Conservation (phyloP, 108 stramenopile species). For the Asterionellopsis glacialis region DNA sequence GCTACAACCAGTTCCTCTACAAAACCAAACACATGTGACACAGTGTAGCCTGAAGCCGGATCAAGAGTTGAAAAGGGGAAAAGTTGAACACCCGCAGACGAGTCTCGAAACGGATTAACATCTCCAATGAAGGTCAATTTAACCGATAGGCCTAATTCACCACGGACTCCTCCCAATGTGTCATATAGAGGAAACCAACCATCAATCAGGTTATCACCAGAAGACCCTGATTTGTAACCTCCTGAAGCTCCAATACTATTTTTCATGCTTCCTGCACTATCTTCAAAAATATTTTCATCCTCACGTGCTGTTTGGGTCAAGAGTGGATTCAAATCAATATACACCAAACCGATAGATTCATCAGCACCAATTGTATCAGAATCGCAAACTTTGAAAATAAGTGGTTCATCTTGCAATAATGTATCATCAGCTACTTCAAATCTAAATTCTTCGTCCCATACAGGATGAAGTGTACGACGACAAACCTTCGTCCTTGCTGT, state of each 20-base stretch:
- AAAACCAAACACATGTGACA: constrained; percentile 87
- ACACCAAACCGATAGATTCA: constrained; percentile 85
- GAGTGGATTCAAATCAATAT: constrained; percentile 94
- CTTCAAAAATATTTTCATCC: constrained; percentile 22
- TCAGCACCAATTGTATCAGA: constrained; percentile 28
- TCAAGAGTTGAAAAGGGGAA: constrained; percentile 90
- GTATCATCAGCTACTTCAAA: constrained; percentile 96
- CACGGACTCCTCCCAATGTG: constrained; percentile 88
- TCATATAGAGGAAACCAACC: constrained; percentile 97
- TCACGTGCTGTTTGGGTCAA: constrained; percentile 73
- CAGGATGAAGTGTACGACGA: constrained; percentile 71
- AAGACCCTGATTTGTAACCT: constrained; percentile 17
- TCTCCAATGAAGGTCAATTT: constrained; percentile 94
- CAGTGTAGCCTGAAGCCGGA: constrained; percentile 63
- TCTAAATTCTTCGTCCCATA: constrained; percentile 92
- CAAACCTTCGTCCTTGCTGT: constrained; percentile 76
- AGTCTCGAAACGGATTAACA: constrained; percentile 93
- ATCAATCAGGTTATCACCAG: constrained; percentile 49
- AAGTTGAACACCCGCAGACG: constrained; percentile 92
- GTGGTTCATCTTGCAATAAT: constrained; percentile 93
- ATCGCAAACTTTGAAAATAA: constrained; percentile 92
- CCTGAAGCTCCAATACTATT: neutral
- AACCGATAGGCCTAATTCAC: constrained; percentile 80
- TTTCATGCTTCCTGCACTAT: constrained; percentile 4
- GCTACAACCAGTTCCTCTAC: constrained; percentile 98